phyloP scores from a whole-genome alignment of 2,329 filamentous ascomycete species.

The Lecanicillium sp. region DNA sequence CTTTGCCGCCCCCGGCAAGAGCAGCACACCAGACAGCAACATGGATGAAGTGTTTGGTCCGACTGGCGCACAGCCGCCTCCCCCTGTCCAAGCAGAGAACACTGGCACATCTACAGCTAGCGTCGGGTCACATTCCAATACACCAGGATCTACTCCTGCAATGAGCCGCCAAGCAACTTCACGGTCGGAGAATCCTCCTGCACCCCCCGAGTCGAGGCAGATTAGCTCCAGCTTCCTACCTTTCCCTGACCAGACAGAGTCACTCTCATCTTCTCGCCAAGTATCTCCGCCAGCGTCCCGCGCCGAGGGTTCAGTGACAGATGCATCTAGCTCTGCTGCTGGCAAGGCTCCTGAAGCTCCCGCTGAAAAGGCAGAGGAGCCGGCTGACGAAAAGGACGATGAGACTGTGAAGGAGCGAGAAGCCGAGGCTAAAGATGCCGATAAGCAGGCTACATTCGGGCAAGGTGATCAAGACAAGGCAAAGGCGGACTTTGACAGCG shows the following conservation, averaged over 20 bases:
- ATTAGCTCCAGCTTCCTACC: conserved; percentile 70
- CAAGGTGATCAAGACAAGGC: conserved; percentile 48
- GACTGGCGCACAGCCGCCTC: conserved; percentile 31
- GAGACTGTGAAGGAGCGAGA: conserved; percentile 6
- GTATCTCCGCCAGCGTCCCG: conserved; percentile 59
- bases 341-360: conserved; percentile 15
- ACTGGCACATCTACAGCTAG: conserved; percentile 49
- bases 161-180: conserved; percentile 54
- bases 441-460: conserved; percentile 34
- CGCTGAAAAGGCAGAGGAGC: conserved; percentile 10
- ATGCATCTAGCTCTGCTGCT: conserved; percentile 10
- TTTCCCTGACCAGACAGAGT: conserved; percentile 57
- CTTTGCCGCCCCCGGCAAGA: conserved; percentile 40
- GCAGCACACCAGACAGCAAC: conserved; percentile 53
- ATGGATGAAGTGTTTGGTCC: conserved; percentile 86
- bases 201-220: conserved; percentile 66
- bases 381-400: conserved; percentile 3
- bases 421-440: conserved; percentile 5
- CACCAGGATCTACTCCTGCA: conserved; percentile 53
- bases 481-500: conserved; percentile 78
- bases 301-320: conserved; percentile 39
- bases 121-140: conserved; percentile 41
- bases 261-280: conserved; percentile 68
- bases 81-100: conserved; percentile 42
- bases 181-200: conserved; percentile 43